Evolutionary conservation across 1,284 basidiomycete genomes (phyloP), one percentile per base, ranked within the genome.

Genomic region (Testicularia cyperi): DNA sequence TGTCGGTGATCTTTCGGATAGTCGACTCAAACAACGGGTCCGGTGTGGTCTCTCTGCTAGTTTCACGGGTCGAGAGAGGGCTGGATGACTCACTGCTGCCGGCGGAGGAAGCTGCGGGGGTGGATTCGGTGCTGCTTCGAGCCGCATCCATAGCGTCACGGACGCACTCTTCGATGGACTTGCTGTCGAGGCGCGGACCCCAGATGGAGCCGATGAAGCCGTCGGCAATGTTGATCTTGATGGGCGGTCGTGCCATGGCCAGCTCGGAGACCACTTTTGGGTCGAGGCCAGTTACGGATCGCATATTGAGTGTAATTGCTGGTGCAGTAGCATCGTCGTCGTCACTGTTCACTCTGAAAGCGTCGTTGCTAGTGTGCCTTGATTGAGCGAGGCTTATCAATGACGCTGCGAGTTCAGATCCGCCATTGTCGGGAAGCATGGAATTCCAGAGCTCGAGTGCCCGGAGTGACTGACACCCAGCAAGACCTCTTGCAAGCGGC

Each of bases 151-250:
- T 41, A 6, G 46, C 18, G 7, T 35, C 30, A 13, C 46, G 54
- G 27, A 57, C 39, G 18, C 54, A 45, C 15, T 51, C 36, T 14
- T 46, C 14, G 5, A 57, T 43, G 3, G 29, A 28, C 2, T 22
- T 20, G 26, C 37, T 43, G 22, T 52, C 38, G 29, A 58, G 39
- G 4, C 55, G 31, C 6, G 48, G 39, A 7, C 55, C 55, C 55
- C 55, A 58, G 20, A 58, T 58, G 12, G 48, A 52, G 6, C 33
- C 55, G 1, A 58, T 27, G 15, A 58, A 58, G 2, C 55, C 55
- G 14, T 58, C 55, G n/a, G 48, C 55, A 22, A 58, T 52, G 18
- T 44, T 52, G 33, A 58, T 40, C 16, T 33, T 38, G 31, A 58
- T 36, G 4, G 40, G 29, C 7, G 48, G 55, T 6, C n/a, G 10